Evolutionary conservation across 768 basidiomycete genomes (phyloP), one percentile per base, ranked within the genome.

Genomic region (Termitomyces bulborhizus): DNA sequence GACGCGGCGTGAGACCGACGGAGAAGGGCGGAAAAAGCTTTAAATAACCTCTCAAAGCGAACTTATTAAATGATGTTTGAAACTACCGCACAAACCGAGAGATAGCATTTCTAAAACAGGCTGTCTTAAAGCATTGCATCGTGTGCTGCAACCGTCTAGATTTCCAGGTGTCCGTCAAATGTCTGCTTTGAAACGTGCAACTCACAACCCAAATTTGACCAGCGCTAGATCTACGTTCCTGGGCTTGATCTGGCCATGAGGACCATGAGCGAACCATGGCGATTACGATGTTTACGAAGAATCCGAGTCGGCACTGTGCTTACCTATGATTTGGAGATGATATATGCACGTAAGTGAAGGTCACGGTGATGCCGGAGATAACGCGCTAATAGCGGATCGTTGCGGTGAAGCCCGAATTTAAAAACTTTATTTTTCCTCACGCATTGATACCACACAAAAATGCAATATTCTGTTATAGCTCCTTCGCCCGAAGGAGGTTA

Each of bases 361-460:
- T 37, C 18, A 42, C 39, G 11, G 12, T 54, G 58, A 56, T 53
- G 48, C 29, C 59, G 59, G 59, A 60, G 49, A 60, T 60, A 57
- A 26, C 49, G 48, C 48, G 34, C 24, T 4, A 6, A 37, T 8
- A 7, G 46, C 53, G 56, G 56, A 60, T 57, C 56, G 53, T 18
- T 21, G 34, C 52, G 43, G 52, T 7, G 27, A 16, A 54, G 15
- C 9, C 52, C 57, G 59, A 55, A 40, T 47, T 27, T 36, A 57
- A 61, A 60, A 58, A 61, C 60, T 53, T 58, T 58, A 58, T 61
- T 58, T 57, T 46, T 46, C 13, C 54, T 8, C 24, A 26, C 15
- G 27, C 31, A 29, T 21, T 26, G 49, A 48, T 47, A 21, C 39
- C n/a, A 21, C 34, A 44, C 5, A 34, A 36, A 18, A 36, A 18